Evolutionary conservation across 75 land plant species (phyloP).

Genomic region (Gnetum montanum): DNA sequence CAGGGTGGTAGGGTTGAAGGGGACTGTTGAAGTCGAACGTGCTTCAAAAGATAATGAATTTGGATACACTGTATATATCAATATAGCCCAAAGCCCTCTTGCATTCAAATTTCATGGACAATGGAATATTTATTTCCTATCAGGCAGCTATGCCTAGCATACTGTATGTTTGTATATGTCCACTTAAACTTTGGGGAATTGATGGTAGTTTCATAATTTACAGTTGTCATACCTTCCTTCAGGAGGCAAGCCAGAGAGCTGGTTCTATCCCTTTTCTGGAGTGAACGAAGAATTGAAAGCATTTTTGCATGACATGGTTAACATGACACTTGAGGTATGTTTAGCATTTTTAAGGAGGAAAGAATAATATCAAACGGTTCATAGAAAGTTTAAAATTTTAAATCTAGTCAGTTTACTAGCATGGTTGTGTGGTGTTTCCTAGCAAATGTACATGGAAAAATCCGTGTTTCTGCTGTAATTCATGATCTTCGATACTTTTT

Average conservation of each 20-base stretch:
- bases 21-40: conserved; percentile 81
- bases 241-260: conserved; percentile 27
- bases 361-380: too few species aligned
- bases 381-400: too few species aligned
- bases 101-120: too few species aligned
- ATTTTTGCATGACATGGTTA: conserved; percentile 60
- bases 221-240: conserved; percentile 30
- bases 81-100: too few species aligned
- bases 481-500: too few species aligned
- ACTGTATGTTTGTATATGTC: too few species aligned
- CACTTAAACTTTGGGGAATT: not conserved
- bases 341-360: not conserved
- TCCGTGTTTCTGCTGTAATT: too few species aligned
- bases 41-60: conserved; percentile 55
- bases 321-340: conserved; percentile 43
- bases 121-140: too few species aligned
- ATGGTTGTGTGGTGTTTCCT: too few species aligned
- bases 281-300: conserved; percentile 73
- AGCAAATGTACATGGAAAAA: too few species aligned
- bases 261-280: conserved; percentile 74
- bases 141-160: too few species aligned
- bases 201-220: conserved; percentile 9
- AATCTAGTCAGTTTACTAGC: too few species aligned
- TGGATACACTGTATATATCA: conserved; percentile 71
- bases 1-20: conserved; percentile 81